Percentiles rank a stretch among this genome's conserved stretches.
Evolutionary conservation across 208 protist species (phyloP).

Genomic region (Leishmania major): DNA sequence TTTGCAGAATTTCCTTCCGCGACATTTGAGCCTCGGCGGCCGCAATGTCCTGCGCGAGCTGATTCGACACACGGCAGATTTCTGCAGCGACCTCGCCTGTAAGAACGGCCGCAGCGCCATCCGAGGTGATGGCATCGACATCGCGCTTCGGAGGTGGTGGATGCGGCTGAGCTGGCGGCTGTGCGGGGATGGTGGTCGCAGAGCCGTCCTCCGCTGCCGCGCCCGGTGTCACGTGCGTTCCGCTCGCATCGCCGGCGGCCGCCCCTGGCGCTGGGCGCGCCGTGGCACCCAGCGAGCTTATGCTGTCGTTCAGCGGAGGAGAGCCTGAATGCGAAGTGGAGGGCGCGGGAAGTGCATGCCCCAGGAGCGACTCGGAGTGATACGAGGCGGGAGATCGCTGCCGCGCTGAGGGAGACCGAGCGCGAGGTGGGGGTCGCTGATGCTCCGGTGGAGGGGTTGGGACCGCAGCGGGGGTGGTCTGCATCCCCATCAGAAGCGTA

Average conservation of each 20-base stretch:
- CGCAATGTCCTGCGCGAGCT: slow-evolving; percentile 22
- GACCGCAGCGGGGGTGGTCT: background rate
- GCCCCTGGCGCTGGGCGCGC: background rate
- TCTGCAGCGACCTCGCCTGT: background rate
- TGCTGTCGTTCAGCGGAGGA: background rate
- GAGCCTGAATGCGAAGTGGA: background rate
- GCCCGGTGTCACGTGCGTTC: background rate
- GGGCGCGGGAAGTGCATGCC: no score
- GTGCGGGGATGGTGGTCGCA: background rate
- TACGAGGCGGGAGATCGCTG: background rate
- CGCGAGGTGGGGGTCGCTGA: slow-evolving; percentile 23
- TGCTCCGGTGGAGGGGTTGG: slow-evolving; percentile 16
- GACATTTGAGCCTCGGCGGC: background rate
- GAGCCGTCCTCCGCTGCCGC: background rate
- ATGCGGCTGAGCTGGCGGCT: background rate
- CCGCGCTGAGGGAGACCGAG: slow-evolving; percentile 18
- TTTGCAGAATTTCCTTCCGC: slow-evolving; percentile 34
- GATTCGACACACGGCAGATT: slow-evolving; percentile 15
- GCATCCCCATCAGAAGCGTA: background rate
- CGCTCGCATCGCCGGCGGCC: background rate
- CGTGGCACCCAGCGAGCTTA: background rate
- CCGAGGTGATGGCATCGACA: background rate
- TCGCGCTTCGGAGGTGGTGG: background rate
- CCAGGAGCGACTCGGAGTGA: background rate
- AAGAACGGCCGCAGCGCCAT: background rate